Conservation (phyloP, 768 basidiomycete genomes). For the Agaricus blazei region DNA sequence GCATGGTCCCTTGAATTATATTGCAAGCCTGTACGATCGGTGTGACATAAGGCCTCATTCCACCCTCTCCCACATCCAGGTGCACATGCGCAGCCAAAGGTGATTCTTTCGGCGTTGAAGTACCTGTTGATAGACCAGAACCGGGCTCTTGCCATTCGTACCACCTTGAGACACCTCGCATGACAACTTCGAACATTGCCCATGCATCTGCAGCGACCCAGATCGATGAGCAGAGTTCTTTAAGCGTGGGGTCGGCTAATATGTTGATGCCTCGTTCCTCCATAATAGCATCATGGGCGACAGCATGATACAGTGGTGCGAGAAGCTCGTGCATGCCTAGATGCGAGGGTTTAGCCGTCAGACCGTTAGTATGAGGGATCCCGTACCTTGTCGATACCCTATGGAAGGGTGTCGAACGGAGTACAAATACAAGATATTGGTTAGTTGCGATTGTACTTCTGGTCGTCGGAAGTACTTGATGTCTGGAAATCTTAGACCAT, state of each 20-base stretch:
- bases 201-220: slow-evolving; percentile 88
- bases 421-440: slow-evolving; percentile 85
- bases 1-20: slow-evolving; percentile 65
- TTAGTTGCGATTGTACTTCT: slow-evolving; percentile 72
- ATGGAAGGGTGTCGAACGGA: slow-evolving; percentile 73
- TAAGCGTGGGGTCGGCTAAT: slow-evolving; percentile 21
- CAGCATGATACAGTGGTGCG: slow-evolving; percentile 78
- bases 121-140: slow-evolving; percentile 1
- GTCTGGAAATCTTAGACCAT: slow-evolving; percentile 78
- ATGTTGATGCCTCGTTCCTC: slow-evolving; percentile 26
- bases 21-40: slow-evolving; percentile 87
- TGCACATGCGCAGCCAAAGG: slow-evolving; percentile 36
- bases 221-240: slow-evolving; percentile 57
- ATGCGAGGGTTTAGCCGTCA: background rate
- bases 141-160: slow-evolving; percentile 58
- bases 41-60: slow-evolving; percentile 63
- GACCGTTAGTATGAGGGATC: background rate
- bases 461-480: slow-evolving; percentile 81
- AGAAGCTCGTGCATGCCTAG: slow-evolving; percentile 95
- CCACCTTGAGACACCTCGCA: slow-evolving; percentile 79
- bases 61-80: slow-evolving; percentile 40
- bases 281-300: slow-evolving; percentile 76
- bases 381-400: slow-evolving; percentile 80
- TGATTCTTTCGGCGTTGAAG: slow-evolving; percentile 8
- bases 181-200: slow-evolving; percentile 74